These are phyloP conservation scores for Saccharum officinarum DNA, from an alignment of 176 grass and related monocot genomes.

Conservation along the genomic window DNA sequence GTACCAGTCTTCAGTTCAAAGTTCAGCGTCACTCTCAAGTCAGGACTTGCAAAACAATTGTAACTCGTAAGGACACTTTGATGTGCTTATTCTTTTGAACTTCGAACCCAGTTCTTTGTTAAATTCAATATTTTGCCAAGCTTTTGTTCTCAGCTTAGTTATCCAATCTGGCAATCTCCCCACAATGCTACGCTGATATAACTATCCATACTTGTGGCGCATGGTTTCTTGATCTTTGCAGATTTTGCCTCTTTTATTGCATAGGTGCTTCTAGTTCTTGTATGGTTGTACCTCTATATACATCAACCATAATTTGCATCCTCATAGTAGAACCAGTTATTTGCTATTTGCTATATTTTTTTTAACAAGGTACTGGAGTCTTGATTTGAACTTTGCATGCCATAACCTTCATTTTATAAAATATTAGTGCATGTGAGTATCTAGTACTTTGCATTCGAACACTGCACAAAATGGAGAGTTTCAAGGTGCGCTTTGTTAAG, in stretches of 20 bases:
- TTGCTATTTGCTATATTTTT: background rate
- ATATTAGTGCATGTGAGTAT: background rate
- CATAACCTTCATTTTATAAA: background rate
- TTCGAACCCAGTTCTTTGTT: conserved; percentile 21
- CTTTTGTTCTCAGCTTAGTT: background rate
- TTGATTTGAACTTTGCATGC: background rate
- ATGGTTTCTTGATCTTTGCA: background rate
- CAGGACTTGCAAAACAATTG: conserved; percentile 95
- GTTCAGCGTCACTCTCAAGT: conserved; percentile 56
- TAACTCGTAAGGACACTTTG: conserved; percentile 75
- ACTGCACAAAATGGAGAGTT: background rate
- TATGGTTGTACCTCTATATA: background rate
- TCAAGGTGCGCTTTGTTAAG: background rate
- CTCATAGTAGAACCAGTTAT: background rate
- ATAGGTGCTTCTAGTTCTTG: background rate
- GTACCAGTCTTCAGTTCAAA: conserved; percentile 79
- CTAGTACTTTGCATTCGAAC: background rate
- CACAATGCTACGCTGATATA: background rate
- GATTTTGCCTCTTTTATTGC: background rate
- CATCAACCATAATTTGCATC: background rate
- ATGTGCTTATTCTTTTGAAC: conserved; percentile 7
- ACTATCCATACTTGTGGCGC: background rate
- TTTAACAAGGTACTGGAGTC: background rate
- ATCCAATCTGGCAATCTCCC: background rate
- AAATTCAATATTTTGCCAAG: background rate